Evolutionary conservation across 129 eudicot species (phyloP).

Genomic region (Pulicaria dysenterica): DNA sequence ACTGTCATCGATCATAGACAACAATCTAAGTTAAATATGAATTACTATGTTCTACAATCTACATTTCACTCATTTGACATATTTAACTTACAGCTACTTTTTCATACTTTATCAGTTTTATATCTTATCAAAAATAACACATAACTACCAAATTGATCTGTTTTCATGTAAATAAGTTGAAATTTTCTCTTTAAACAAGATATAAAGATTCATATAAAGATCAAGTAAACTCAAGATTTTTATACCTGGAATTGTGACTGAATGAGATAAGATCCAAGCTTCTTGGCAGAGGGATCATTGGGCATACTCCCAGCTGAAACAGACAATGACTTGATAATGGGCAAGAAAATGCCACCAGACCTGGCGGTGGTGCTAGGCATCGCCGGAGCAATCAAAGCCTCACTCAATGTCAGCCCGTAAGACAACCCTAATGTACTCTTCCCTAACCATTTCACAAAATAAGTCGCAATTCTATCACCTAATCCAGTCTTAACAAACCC

Average conservation of each 20-base stretch:
- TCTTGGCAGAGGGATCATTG: conserved; percentile 60
- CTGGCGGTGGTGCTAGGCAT: conserved; percentile 97
- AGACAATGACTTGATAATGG: conserved; percentile 78
- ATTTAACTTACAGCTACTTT: too few species aligned
- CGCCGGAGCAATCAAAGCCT: conserved; percentile 90
- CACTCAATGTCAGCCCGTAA: conserved; percentile 83
- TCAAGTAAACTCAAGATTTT: neutral
- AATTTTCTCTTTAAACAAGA: neutral
- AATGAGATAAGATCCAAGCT: conserved; percentile 76
- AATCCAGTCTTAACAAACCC: conserved; percentile 85
- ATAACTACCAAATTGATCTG: neutral
- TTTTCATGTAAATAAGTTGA: neutral
- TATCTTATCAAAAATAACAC: neutral
- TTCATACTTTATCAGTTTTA: too few species aligned
- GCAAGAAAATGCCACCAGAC: conserved; percentile 93
- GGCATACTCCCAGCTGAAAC: conserved; percentile 82
- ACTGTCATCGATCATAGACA: conserved; percentile 51
- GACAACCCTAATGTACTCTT: conserved; percentile 88
- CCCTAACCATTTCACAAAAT: conserved; percentile 85
- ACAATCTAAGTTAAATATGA: neutral
- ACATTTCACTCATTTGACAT: too few species aligned
- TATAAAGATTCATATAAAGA: neutral
- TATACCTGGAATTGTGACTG: conserved; percentile 87
- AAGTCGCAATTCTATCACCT: conserved; percentile 81
- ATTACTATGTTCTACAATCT: neutral